These are phyloP conservation scores for Prunus persica DNA, from an alignment of 306 rosid genomes.

Conservation along the genomic window DNA sequence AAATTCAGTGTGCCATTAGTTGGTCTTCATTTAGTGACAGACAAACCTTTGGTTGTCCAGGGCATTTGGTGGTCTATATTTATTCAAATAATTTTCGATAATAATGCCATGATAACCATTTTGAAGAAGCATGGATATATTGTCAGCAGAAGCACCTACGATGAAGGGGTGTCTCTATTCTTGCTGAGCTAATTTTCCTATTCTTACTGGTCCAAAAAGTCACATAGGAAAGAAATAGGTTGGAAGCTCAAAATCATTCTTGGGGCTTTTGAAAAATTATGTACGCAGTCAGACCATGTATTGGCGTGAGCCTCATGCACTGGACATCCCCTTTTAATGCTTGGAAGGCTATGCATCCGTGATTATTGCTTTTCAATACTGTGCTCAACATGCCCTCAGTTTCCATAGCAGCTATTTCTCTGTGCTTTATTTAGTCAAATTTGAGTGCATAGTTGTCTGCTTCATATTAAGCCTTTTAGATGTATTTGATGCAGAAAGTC, in stretches of 20 bases:
- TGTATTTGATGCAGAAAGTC: conserved; percentile 61
- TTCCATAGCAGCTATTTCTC: conserved; percentile 1
- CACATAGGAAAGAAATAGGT: not conserved
- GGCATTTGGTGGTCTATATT: not conserved
- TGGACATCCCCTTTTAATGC: not conserved
- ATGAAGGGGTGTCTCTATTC: not conserved
- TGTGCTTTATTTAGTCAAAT: conserved; percentile 13
- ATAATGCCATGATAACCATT: not conserved
- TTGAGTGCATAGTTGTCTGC: not conserved
- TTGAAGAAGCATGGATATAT: not conserved
- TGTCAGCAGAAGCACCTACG: not conserved
- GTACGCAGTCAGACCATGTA: not conserved
- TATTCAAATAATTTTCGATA: not conserved
- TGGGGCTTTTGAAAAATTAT: not conserved
- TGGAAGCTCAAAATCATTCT: not conserved
- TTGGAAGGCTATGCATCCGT: not conserved
- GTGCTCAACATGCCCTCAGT: not conserved
- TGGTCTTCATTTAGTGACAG: not conserved
- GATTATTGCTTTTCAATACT: not conserved
- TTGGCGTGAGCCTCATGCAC: not conserved
- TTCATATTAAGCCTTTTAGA: conserved; percentile 6
- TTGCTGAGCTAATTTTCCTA: not conserved
- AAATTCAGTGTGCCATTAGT: not conserved
- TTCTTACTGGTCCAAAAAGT: not conserved
- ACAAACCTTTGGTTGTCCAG: not conserved